These are phyloP conservation scores for Fusarium pseudonygamai DNA, from an alignment of 2,329 filamentous ascomycete genomes.

Conservation along the genomic window DNA sequence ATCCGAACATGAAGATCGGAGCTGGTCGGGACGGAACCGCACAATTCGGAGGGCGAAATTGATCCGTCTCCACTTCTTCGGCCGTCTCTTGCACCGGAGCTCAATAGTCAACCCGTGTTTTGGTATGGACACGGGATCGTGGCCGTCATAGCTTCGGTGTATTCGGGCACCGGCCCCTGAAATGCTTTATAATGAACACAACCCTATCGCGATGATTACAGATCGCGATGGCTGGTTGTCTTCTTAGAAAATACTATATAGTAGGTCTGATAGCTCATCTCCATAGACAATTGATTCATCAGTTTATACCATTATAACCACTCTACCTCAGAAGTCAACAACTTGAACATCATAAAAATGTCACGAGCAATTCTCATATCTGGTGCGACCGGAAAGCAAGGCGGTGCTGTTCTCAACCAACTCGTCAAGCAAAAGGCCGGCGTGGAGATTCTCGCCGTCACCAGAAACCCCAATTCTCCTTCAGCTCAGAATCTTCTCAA, in stretches of 20 bases:
- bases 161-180: background rate
- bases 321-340: background rate
- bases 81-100: background rate
- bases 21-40: background rate
- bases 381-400: conserved; percentile 52
- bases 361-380: conserved; percentile 45
- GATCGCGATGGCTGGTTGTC: fast-evolving
- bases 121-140: background rate
- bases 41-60: conserved; percentile 19
- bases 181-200: background rate
- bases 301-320: background rate
- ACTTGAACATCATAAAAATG: background rate
- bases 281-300: background rate
- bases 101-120: background rate
- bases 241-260: background rate
- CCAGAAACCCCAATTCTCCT: conserved; percentile 62
- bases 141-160: background rate
- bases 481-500: conserved; percentile 59
- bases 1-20: conserved; percentile 4
- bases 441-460: conserved; percentile 67
- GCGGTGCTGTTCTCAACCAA: conserved; percentile 47
- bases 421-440: conserved; percentile 45
- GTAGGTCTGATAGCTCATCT: background rate
- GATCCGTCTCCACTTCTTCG: conserved; percentile 17
- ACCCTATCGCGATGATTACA: background rate